Base-by-base conservation (phyloP, 1,139 yeast species). In the Spathaspora jeffriesii region DNA sequence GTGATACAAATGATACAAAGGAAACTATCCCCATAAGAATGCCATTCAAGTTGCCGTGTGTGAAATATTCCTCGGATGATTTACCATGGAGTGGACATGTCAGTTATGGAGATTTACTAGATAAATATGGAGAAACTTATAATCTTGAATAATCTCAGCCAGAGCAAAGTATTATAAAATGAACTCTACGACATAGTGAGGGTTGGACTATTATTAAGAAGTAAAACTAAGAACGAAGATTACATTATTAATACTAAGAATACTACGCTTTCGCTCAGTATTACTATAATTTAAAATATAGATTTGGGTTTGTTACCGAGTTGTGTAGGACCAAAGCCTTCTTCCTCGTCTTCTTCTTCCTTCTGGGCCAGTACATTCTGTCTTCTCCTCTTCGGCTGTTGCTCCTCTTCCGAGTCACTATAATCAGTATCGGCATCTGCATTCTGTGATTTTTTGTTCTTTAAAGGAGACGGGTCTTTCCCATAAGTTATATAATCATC, bases 31-130 rank as follows among this genome's bases (percentile, higher is more conserved):
- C 81, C 0, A 63, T 82, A 0, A 55, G 83, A 37, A 53, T 84
- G 14, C 90, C 90, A 0, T 82, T 82, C 52, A 66, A 64, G 42
- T 52, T 81, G 15, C 86, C 88, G 0, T 74, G 84, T 1, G 50
- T 44, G 3, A 61, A 58, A 30, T 84, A 83, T 55, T 44, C 43
- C 0, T 4, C 48, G 0, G 43, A 39, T 0, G 89, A 83, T 57
- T 54, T 61, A 43, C 81, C 87, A 0, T 84, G 87, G 84, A 70
- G 79, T 50, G 55, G 40, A 25, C 51, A 49, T 27, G 53, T 57
- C 1, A 53, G 56, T 42, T 61, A 58, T 44, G 69, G 68, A 11
- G 48, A 51, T 14, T 30, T 32, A 3, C 37, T 60, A 28, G 71
- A 67, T 46, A 53, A 32, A 18, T 54, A 52, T 43, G 68, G 68